These are phyloP conservation scores for Euphorbia schlechtendalii DNA, from an alignment of 441 rosid genomes.

Conservation along the genomic window DNA sequence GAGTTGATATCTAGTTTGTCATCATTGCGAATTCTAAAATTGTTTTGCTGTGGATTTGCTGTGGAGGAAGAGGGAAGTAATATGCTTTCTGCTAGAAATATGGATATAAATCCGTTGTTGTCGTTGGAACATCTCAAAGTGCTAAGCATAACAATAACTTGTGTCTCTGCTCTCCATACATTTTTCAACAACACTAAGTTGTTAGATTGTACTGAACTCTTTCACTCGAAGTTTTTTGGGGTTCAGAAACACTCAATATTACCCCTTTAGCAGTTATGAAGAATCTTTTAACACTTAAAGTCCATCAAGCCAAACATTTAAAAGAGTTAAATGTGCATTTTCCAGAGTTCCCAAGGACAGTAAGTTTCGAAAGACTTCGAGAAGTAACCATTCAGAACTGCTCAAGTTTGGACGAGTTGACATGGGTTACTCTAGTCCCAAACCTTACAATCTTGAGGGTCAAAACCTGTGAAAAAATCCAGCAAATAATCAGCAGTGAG, in stretches of 20 bases:
- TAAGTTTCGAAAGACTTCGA: background rate
- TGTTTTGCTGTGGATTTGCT: constrained; percentile 7
- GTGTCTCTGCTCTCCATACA: constrained; percentile 11
- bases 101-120: constrained; percentile 17
- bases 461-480: background rate
- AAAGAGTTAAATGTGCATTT: background rate
- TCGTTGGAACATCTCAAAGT: constrained; percentile 11
- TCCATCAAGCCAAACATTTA: background rate
- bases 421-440: constrained; percentile 3
- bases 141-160: too few relatives aligned
- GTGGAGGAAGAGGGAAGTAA: background rate
- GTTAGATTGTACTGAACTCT: background rate
- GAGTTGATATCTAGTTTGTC: constrained; percentile 18
- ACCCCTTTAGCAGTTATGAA: background rate
- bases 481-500: background rate
- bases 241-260: background rate
- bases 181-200: constrained; percentile 1
- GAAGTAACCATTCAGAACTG: background rate
- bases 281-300: background rate
- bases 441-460: background rate
- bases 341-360: background rate
- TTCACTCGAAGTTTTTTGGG: background rate
- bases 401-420: background rate
- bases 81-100: background rate
- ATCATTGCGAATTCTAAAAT: too few relatives aligned